Percentiles rank a stretch among this genome's conserved stretches.
These are phyloP conservation scores for Furcasterigmium sp. DNA, from an alignment of 2,329 filamentous ascomycete species.

Conservation along the genomic window DNA sequence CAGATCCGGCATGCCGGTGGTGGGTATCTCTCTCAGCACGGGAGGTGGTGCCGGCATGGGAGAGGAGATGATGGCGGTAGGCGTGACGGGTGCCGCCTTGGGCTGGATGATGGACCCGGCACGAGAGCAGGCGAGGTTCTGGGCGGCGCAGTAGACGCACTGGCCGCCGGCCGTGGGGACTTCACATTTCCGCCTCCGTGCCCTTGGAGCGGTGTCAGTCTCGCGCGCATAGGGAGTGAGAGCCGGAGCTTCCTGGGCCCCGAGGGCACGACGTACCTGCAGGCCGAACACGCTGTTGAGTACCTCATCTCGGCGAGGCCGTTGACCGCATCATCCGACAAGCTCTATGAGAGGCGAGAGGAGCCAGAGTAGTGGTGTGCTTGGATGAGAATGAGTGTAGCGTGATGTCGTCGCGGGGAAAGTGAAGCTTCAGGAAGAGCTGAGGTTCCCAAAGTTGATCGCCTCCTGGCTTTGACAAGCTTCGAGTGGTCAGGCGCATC, in stretches of 20 bases:
- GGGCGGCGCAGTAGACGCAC: slow-evolving; percentile 11
- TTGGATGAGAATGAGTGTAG: too few relatives aligned
- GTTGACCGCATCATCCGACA: slow-evolving; percentile 1
- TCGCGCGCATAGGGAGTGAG: not conserved
- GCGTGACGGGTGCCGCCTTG: slow-evolving; percentile 4
- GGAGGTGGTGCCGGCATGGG: not conserved
- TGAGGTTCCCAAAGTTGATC: not conserved
- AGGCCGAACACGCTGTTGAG: slow-evolving; percentile 13
- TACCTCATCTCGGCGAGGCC: slow-evolving; percentile 10
- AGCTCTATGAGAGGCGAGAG: not conserved
- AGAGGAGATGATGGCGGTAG: slow-evolving; percentile 6
- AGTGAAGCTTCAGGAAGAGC: not conserved
- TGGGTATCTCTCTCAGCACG: not conserved
- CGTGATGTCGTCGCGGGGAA: slow-evolving; percentile 1
- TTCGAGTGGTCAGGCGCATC: not conserved
- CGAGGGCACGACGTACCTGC: slow-evolving; percentile 9
- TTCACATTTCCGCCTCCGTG: slow-evolving; percentile 12
- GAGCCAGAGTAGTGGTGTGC: too few relatives aligned
- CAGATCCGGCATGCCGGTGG: slow-evolving; percentile 6
- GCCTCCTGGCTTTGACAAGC: not conserved
- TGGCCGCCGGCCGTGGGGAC: slow-evolving; percentile 11
- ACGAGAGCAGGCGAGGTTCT: slow-evolving; percentile 12
- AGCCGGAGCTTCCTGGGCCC: not conserved
- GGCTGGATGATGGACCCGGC: slow-evolving; percentile 13
- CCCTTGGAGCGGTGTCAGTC: slow-evolving; percentile 2